phyloP scores from a whole-genome alignment of 495 filamentous ascomycete genomes.

The Penicillium angulare region DNA sequence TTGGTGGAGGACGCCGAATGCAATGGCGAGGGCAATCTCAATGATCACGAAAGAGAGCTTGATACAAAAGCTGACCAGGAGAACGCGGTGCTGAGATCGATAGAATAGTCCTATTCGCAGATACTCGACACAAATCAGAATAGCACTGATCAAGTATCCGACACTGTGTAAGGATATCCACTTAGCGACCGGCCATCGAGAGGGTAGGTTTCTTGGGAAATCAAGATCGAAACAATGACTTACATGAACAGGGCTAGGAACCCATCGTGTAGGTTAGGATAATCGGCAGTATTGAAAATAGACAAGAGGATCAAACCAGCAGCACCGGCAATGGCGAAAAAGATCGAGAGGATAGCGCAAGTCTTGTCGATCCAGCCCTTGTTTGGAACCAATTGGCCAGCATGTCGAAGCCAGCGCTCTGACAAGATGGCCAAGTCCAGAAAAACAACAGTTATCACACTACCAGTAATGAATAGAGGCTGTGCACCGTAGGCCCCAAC shows the following conservation, averaged over 20 bases:
- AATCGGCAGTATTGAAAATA: conserved; percentile 74
- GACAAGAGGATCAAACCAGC: conserved; percentile 75
- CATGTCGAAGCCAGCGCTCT: conserved; percentile 81
- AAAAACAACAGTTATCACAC: conserved; percentile 74
- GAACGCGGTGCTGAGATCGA: conserved; percentile 62
- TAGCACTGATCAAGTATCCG: conserved; percentile 69
- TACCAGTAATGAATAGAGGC: conserved; percentile 84
- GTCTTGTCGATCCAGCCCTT: conserved; percentile 65
- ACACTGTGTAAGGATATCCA: conserved; percentile 27
- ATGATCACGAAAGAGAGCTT: conserved; percentile 79
- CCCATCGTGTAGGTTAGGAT: conserved; percentile 66
- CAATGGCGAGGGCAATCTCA: conserved; percentile 72
- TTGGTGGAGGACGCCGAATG: conserved; percentile 44
- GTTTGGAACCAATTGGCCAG: conserved; percentile 69
- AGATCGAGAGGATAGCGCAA: conserved; percentile 64
- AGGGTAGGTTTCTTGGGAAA: not conserved
- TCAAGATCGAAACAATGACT: too few relatives aligned
- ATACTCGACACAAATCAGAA: conserved; percentile 87
- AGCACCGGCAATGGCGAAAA: conserved; percentile 74
- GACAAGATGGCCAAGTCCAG: conserved; percentile 78
- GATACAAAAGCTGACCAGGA: conserved; percentile 75
- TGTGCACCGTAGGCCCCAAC: conserved; percentile 73
- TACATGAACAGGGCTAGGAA: conserved; percentile 84
- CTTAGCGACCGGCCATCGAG: not conserved
- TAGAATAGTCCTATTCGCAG: conserved; percentile 76